These are phyloP conservation scores for Ligustrum vulgare DNA, from an alignment of 257 asterid species.

Conservation along the genomic window DNA sequence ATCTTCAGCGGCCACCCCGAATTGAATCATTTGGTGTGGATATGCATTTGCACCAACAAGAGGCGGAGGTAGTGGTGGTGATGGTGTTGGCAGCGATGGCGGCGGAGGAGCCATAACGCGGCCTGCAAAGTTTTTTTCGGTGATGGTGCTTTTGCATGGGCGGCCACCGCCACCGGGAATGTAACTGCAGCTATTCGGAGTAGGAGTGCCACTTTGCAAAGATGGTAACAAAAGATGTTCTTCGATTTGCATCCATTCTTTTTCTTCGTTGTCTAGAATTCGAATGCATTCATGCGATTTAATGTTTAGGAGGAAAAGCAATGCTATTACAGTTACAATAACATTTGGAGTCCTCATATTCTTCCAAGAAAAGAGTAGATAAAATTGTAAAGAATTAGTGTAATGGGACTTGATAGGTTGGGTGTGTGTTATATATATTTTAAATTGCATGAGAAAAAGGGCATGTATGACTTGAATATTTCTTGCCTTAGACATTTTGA, in stretches of 20 bases:
- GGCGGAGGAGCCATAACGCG: not conserved
- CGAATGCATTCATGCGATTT: constrained; percentile 36
- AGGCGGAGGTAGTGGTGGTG: constrained; percentile 20
- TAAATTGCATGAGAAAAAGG: constrained; percentile 8
- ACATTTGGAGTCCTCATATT: constrained; percentile 19
- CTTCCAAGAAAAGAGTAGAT: not conserved
- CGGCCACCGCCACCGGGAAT: not conserved
- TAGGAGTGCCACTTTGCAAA: constrained; percentile 21
- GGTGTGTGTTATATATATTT: constrained; percentile 3
- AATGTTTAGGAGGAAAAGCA: constrained; percentile 19
- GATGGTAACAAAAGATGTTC: constrained; percentile 36
- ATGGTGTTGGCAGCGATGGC: not conserved
- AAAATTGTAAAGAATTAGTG: not conserved
- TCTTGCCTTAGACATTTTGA: not conserved
- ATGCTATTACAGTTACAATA: constrained; percentile 11
- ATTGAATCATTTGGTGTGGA: constrained; percentile 28
- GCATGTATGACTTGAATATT: constrained; percentile 11
- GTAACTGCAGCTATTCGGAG: not conserved
- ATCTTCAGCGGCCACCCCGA: constrained; percentile 33
- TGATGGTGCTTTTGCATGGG: not conserved
- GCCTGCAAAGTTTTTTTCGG: constrained; percentile 1
- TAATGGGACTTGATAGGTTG: not conserved
- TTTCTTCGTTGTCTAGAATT: constrained; percentile 39
- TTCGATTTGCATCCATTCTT: constrained; percentile 32
- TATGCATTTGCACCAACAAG: constrained; percentile 12